Evolutionary conservation across 352 stramenopile genomes (phyloP).

Genomic region (Phytophthora podocarpi): DNA sequence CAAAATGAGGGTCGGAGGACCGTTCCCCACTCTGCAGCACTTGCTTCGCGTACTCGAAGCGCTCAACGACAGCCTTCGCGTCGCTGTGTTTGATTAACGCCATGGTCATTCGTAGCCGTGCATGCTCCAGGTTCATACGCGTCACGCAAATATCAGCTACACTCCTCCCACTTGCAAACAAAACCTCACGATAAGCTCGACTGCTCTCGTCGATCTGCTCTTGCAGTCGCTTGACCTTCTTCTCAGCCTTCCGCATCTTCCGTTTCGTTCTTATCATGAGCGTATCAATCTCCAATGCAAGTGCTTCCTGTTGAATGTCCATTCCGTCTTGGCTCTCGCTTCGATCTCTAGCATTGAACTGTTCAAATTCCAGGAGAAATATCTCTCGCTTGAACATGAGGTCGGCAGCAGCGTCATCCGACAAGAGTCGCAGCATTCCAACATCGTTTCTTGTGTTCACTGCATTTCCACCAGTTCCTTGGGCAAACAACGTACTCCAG

Average conservation of each 20-base stretch:
- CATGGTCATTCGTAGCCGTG: constrained; percentile 37
- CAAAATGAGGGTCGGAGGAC: background rate
- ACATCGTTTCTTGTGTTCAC: background rate
- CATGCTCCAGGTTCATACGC: constrained; percentile 40
- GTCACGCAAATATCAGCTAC: constrained; percentile 39
- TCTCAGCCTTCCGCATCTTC: constrained; percentile 60
- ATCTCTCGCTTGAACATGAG: constrained; percentile 56
- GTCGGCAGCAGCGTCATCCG: constrained; percentile 45
- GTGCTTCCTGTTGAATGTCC: constrained; percentile 7
- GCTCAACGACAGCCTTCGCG: constrained; percentile 16
- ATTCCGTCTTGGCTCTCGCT: background rate
- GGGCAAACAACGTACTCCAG: constrained; percentile 4
- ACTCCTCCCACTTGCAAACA: constrained; percentile 16
- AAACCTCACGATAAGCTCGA: constrained; percentile 29
- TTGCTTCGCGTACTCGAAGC: constrained; percentile 25
- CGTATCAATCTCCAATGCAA: constrained; percentile 9
- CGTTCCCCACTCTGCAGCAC: constrained; percentile 4
- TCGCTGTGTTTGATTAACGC: constrained; percentile 48
- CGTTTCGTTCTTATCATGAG: constrained; percentile 37
- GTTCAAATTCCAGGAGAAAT: constrained; percentile 41
- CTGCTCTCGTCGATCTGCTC: constrained; percentile 38
- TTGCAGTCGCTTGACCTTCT: constrained; percentile 46
- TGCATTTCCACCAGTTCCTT: background rate
- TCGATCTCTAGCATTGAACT: constrained; percentile 1
- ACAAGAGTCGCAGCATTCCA: constrained; percentile 48